Conservation (phyloP, 2,329 filamentous ascomycete species). For the Nemania serpens region DNA sequence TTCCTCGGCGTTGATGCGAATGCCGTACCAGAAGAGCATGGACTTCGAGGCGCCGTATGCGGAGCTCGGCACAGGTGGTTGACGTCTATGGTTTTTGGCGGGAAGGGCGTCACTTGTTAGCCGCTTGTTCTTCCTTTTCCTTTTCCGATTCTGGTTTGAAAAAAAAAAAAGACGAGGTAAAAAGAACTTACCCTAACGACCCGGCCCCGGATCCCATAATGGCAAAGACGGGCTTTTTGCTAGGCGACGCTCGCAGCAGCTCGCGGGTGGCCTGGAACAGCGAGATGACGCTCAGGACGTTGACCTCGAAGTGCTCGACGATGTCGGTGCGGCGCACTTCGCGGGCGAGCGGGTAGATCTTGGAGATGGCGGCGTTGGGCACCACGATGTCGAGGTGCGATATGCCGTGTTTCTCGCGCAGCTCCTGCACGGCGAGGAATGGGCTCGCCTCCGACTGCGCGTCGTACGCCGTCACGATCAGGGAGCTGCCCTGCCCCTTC, state of each 20-base stretch:
- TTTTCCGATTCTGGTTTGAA: not conserved
- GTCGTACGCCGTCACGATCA: constrained; percentile 52
- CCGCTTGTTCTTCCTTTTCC: not conserved
- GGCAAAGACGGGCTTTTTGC: constrained; percentile 44
- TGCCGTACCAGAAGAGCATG: constrained; percentile 40
- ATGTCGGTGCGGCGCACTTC: constrained; percentile 45
- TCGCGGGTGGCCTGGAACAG: constrained; percentile 52
- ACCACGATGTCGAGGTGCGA: constrained; percentile 54
- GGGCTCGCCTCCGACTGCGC: constrained; percentile 42
- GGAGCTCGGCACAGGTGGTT: constrained; percentile 38
- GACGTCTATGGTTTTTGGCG: constrained; percentile 21
- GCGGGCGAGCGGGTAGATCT: constrained; percentile 39
- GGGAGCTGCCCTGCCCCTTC: constrained; percentile 39
- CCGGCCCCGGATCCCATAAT: constrained; percentile 44
- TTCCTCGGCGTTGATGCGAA: constrained; percentile 42
- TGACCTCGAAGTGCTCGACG: constrained; percentile 46
- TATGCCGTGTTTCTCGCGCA: constrained; percentile 44
- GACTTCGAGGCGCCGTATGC: constrained; percentile 53
- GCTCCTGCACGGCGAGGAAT: constrained; percentile 39
- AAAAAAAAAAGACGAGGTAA: no score
- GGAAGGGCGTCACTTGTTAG: not conserved
- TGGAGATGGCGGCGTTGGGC: constrained; percentile 54
- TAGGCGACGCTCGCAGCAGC: constrained; percentile 43
- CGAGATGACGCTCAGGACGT: constrained; percentile 47
- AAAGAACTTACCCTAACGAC: constrained; percentile 8